Percentiles rank a stretch among this genome's conserved stretches.
phyloP scores from a whole-genome alignment of 2,329 filamentous ascomycete species.

The Tothia fuscella region DNA sequence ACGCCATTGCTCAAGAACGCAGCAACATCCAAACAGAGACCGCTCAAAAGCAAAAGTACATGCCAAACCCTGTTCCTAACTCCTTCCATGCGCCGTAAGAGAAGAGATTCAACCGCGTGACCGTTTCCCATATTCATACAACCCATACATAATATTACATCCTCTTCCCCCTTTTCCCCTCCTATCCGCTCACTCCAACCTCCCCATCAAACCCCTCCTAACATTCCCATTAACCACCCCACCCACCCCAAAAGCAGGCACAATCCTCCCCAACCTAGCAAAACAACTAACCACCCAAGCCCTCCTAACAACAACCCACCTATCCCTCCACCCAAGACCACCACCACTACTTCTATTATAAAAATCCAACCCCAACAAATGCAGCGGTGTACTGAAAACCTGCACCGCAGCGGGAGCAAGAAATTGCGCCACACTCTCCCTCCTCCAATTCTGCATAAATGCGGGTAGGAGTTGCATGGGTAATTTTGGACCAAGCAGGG shows the following conservation, averaged over 20 bases:
- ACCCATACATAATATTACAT: background rate
- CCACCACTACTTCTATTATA: conserved; percentile 56
- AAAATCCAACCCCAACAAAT: conserved; percentile 72
- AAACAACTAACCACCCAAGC: conserved; percentile 66
- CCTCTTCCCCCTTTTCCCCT: too few relatives aligned
- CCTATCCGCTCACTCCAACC: conserved; percentile 36
- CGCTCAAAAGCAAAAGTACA: too few relatives aligned
- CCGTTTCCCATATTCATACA: background rate
- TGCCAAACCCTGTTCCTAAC: too few relatives aligned
- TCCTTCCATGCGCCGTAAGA: too few relatives aligned
- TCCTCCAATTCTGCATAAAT: conserved; percentile 39
- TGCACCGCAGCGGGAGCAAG: conserved; percentile 68
- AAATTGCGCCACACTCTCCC: conserved; percentile 56
- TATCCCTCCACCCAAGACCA: conserved; percentile 40
- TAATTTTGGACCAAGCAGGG: conserved; percentile 60
- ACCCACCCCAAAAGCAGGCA: conserved; percentile 80
- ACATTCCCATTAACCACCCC: conserved; percentile 74
- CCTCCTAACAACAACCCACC: conserved; percentile 53
- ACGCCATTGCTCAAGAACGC: too few relatives aligned
- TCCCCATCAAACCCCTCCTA: conserved; percentile 53
- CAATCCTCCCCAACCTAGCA: conserved; percentile 71
- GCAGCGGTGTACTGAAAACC: conserved; percentile 67
- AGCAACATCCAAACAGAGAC: too few relatives aligned
- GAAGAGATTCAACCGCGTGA: too few relatives aligned
- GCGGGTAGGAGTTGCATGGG: conserved; percentile 28